Conservation (phyloP, 2,329 filamentous ascomycete species). For the Aspergillus sp. region DNA sequence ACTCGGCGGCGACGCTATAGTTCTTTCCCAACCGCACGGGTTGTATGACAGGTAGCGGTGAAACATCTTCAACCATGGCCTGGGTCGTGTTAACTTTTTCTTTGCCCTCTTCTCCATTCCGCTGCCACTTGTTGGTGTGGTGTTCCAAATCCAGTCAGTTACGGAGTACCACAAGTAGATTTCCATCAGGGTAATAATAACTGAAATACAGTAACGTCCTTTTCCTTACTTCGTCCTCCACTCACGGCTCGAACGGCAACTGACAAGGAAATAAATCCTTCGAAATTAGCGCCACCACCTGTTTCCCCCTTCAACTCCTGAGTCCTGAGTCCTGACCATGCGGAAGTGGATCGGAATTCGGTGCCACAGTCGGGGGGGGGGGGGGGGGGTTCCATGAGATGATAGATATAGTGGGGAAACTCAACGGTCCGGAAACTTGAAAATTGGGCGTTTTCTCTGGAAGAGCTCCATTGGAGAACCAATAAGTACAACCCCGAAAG, state of each 20-base stretch:
- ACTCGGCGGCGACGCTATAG: not conserved
- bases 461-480: constrained; percentile 2
- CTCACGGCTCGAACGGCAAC: not conserved
- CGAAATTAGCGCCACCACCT: constrained; percentile 3
- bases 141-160: not conserved
- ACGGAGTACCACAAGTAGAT: not conserved
- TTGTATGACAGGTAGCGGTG: constrained; percentile 7
- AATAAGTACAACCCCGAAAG: not conserved
- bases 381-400: constrained; percentile 9
- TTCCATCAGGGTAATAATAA: not conserved
- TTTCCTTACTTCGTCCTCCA: not conserved
- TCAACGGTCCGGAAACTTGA: constrained; percentile 12
- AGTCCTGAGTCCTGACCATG: too few species aligned
- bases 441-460: constrained; percentile 6
- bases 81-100: not conserved
- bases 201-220: not conserved
- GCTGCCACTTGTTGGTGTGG: not conserved
- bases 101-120: not conserved
- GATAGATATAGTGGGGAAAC: constrained; percentile 15
- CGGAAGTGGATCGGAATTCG: constrained; percentile 13
- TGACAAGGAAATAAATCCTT: constrained; percentile 6
- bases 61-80: not conserved
- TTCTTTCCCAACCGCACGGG: constrained; percentile 2
- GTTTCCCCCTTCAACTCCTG: constrained; percentile 8
- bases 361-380: constrained; percentile 9